Conservation (phyloP, 495 filamentous ascomycete genomes). For the Trichoderma asperelloides region DNA sequence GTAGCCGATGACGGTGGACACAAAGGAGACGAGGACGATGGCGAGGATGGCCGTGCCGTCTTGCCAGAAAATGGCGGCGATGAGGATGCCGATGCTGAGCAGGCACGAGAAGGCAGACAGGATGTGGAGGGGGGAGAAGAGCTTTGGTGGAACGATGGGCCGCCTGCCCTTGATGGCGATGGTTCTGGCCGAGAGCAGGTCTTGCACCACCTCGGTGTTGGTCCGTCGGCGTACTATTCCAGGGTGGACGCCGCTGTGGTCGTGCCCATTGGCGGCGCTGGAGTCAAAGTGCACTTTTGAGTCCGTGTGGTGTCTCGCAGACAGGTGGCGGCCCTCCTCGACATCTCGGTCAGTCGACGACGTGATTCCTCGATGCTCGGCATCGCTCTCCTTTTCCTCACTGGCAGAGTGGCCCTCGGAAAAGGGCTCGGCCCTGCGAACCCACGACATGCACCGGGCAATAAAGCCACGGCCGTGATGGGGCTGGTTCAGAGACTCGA, state of each 20-base stretch:
- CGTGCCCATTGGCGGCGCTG: no score
- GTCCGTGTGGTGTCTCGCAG: no score
- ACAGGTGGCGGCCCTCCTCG: not conserved
- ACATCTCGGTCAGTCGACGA: not conserved
- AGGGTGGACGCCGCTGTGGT: conserved; percentile 9
- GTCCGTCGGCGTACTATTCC: conserved; percentile 21
- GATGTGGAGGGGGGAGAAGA: conserved; percentile 42
- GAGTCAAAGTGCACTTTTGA: no score
- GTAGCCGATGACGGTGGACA: conserved; percentile 43
- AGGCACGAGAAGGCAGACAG: conserved; percentile 41
- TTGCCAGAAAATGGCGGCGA: conserved; percentile 20
- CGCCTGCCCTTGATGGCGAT: conserved; percentile 23
- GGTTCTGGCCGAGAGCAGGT: conserved; percentile 28
- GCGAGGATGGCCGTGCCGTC: conserved; percentile 49
- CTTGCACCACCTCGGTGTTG: conserved; percentile 23
- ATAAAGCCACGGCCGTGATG: not conserved
- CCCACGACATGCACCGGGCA: not conserved
- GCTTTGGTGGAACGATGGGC: conserved; percentile 36
- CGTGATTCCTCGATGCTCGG: not conserved
- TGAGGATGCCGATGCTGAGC: conserved; percentile 39
- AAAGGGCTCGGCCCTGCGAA: not conserved
- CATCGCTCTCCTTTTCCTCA: not conserved
- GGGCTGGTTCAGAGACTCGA: not conserved
- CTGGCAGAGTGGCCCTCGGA: not conserved
- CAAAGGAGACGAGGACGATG: conserved; percentile 34